Conservation (phyloP, 192 early-diverging fungal species). For the Ambispora gerdemannii region DNA sequence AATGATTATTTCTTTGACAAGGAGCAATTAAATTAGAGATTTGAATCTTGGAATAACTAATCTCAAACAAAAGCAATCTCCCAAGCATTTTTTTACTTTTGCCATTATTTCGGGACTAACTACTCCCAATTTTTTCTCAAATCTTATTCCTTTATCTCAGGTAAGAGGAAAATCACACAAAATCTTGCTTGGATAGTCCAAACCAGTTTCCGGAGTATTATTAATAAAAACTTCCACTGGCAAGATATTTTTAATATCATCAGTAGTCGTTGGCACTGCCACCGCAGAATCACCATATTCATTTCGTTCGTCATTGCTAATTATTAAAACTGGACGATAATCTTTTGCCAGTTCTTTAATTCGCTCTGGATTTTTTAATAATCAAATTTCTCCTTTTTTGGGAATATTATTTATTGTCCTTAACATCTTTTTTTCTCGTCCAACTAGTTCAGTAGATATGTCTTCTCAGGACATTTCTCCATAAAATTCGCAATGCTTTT, state of each 20-base stretch:
- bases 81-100: constrained; percentile 7
- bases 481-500: background rate
- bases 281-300: background rate
- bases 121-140: constrained; percentile 5
- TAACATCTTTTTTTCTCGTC: background rate
- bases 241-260: constrained; percentile 2
- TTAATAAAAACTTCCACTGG: constrained; percentile 8
- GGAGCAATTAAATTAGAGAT: background rate
- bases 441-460: background rate
- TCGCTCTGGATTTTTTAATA: constrained; percentile 9
- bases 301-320: constrained; percentile 2
- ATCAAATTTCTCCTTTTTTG: constrained; percentile 1
- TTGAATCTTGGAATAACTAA: too few species aligned
- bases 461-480: constrained; percentile 17
- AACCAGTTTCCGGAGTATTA: background rate
- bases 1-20: constrained; percentile 11
- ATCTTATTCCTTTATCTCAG: background rate
- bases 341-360: constrained; percentile 10
- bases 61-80: constrained; percentile 15
- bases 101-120: background rate
- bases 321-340: constrained; percentile 10
- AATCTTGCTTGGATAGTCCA: constrained; percentile 1
- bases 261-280: background rate
- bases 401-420: background rate
- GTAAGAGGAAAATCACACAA: constrained; percentile 13